These are phyloP conservation scores for Colletotrichum liaoningense DNA, from an alignment of 2,329 filamentous ascomycete genomes.

Conservation along the genomic window DNA sequence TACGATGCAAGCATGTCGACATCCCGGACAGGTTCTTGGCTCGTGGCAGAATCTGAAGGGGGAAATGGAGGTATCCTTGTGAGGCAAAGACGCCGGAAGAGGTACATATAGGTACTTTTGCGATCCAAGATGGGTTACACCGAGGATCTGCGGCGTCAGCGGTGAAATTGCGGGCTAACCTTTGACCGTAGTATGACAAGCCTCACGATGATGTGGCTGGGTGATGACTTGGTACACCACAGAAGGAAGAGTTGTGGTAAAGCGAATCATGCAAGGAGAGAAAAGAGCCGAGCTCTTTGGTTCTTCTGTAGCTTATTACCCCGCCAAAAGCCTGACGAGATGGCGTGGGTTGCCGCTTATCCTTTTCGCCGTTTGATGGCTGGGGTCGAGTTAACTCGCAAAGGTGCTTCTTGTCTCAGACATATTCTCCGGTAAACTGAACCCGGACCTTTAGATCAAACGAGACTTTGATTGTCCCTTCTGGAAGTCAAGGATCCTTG, in stretches of 20 bases:
- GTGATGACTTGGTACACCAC: not conserved
- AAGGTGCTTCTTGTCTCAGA: not conserved
- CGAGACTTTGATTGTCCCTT: not conserved
- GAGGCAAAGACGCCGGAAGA: not conserved
- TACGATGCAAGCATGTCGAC: conserved; percentile 43
- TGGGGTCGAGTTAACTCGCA: not conserved
- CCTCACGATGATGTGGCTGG: not conserved
- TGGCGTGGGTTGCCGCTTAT: not conserved
- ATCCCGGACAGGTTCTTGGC: conserved; percentile 43
- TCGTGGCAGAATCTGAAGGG: conserved; percentile 35
- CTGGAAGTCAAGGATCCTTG: not conserved
- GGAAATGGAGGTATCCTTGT: not conserved
- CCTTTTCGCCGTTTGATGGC: not conserved
- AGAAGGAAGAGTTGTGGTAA: not conserved
- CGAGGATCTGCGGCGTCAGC: not conserved
- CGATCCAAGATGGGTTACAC: not conserved
- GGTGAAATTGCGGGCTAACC: not conserved
- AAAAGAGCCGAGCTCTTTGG: not conserved
- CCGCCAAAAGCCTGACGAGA: not conserved
- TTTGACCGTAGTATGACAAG: not conserved
- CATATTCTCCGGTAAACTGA: not conserved
- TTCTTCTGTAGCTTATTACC: not conserved
- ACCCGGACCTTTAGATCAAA: not conserved
- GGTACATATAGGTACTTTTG: not conserved
- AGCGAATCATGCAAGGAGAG: not conserved